phyloP scores from a whole-genome alignment of 2,329 filamentous ascomycete genomes.

The Byssothecium circinans region DNA sequence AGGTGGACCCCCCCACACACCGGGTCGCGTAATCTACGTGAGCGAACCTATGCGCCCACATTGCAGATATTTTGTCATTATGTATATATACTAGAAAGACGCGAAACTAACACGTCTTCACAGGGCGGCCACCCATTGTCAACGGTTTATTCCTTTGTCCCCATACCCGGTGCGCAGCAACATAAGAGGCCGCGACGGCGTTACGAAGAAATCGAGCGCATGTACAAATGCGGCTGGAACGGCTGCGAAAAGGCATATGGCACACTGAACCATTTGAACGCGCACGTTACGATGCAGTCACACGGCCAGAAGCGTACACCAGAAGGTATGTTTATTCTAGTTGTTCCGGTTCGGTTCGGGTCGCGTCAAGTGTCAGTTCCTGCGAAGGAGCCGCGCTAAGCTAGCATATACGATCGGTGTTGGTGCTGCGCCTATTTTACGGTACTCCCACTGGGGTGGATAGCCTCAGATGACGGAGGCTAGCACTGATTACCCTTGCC shows the following conservation, averaged over 20 bases:
- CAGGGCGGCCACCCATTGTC: conserved; percentile 57
- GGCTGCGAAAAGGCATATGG: conserved; percentile 98
- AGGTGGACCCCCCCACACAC: conserved; percentile 40
- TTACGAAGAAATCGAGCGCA: conserved; percentile 98
- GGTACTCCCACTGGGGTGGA: conserved; percentile 56
- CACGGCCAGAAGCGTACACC: conserved; percentile 93
- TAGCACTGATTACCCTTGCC: conserved; percentile 46
- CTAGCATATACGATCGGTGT: conserved; percentile 40
- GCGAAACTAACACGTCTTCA: conserved; percentile 2
- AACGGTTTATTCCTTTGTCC: conserved; percentile 98
- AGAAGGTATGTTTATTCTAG: conserved; percentile 71
- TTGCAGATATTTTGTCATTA: background rate
- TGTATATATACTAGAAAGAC: background rate
- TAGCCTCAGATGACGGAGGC: conserved; percentile 50
- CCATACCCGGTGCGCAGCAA: conserved; percentile 94
- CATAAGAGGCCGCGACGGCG: conserved; percentile 91
- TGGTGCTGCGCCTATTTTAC: conserved; percentile 54
- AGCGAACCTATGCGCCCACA: background rate
- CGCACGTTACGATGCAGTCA: conserved; percentile 98
- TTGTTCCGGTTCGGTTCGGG: conserved; percentile 7
- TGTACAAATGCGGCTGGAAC: conserved; percentile 99
- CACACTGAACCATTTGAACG: conserved; percentile 94
- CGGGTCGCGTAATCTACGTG: background rate
- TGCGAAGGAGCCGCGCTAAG: conserved; percentile 35
- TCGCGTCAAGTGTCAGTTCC: conserved; percentile 24